Evolutionary conservation across 2,329 filamentous ascomycete genomes (phyloP), one percentile per base, ranked within the genome.

Genomic region (Periconia digitata): DNA sequence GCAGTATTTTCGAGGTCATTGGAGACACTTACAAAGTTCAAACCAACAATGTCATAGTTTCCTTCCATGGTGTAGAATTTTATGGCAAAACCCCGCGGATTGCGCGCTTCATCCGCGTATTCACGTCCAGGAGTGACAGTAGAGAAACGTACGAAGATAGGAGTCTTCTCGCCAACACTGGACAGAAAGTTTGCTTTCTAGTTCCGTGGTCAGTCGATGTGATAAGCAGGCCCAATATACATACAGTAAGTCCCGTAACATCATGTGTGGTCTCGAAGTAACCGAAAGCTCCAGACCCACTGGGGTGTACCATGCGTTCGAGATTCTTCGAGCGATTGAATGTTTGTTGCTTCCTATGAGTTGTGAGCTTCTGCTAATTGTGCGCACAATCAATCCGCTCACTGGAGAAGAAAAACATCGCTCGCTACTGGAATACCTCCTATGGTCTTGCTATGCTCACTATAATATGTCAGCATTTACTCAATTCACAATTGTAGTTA

Each of bases 51-150:
- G 61, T 89, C 85, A 79, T 82, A 87, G 58, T 89, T 89, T n/a
- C 86, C 86, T 58, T 89, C 83, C 16, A 85, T 82, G 0, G 86
- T 89, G 32, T 85, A 79, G 72, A 90, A 86, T 72, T 90, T 90
- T 54, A 88, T 76, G 1, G 85, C 79, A 60, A 90, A 90, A 0
- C 87, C 87, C 60, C 86, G 77, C 8, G 86, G 86, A 56, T 91
- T 87, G 50, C 87, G 82, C 24, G 85, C 86, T 55, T 82, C 84
- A 61, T 90, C 87, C 48, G 86, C 79, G 3, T 84, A 88, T 6
- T 86, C 86, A 49, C 82, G 83, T 69, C 90, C 86, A 50, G 86
- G 86, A 64, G 86, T 86, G 4, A 90, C 87, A 1, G 87, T 91
- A 0, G 86, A 90, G 71, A 91, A 90, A 3, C 88, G 83, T 37